These are phyloP conservation scores for Dillenia suffruticosa DNA, from an alignment of 164 flowering plant genomes.

Conservation along the genomic window DNA sequence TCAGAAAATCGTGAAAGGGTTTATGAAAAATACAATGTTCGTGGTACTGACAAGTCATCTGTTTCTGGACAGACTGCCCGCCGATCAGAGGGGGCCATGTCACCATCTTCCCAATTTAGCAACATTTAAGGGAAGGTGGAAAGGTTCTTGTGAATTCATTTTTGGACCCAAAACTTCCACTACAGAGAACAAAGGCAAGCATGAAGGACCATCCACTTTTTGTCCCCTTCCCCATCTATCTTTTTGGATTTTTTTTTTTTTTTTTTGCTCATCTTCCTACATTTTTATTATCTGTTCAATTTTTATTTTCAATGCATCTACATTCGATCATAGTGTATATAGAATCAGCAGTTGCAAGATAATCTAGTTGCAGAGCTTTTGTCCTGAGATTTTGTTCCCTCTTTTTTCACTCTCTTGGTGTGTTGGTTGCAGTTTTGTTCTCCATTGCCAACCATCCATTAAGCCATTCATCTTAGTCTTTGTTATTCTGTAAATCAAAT, in stretches of 20 bases:
- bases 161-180: slow-evolving; percentile 15
- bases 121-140: slow-evolving; percentile 3
- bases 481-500: too few relatives aligned
- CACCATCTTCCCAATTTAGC: slow-evolving; percentile 40
- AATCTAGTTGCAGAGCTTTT: background rate
- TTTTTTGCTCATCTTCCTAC: background rate
- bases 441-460: too few relatives aligned
- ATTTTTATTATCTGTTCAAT: slow-evolving; percentile 6
- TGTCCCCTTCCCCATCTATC: background rate
- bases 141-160: slow-evolving; percentile 10
- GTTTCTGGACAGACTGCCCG: slow-evolving; percentile 38
- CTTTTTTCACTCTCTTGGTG: background rate
- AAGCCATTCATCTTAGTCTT: too few relatives aligned
- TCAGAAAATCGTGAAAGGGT: slow-evolving; percentile 51
- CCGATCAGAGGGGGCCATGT: slow-evolving; percentile 41
- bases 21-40: slow-evolving; percentile 40
- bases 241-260: background rate
- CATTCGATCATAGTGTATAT: slow-evolving; percentile 57
- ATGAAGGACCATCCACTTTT: slow-evolving; percentile 7
- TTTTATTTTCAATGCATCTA: slow-evolving; percentile 18
- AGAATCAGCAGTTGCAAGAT: slow-evolving; percentile 26
- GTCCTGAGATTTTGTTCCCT: background rate
- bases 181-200: slow-evolving; percentile 3
- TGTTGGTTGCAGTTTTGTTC: too few relatives aligned
- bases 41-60: slow-evolving; percentile 39